These are phyloP conservation scores for Puccinia novopanici DNA, from an alignment of 1,284 basidiomycete genomes.

Conservation along the genomic window DNA sequence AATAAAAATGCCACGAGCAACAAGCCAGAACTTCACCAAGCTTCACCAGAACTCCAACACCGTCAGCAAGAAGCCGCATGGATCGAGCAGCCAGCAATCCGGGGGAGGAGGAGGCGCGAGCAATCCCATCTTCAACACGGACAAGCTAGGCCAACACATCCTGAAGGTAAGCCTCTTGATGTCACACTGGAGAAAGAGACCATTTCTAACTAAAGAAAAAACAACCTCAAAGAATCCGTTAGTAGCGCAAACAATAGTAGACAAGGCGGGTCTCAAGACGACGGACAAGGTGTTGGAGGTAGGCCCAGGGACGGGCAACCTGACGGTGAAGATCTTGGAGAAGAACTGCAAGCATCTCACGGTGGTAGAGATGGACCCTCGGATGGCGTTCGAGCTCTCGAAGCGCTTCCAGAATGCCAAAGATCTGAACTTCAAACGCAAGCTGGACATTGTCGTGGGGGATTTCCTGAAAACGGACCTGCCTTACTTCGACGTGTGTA, in stretches of 20 bases:
- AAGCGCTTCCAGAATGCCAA: conserved; percentile 80
- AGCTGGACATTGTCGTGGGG: conserved; percentile 87
- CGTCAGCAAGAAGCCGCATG: conserved; percentile 1
- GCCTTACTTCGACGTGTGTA: conserved; percentile 98
- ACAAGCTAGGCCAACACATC: conserved; percentile 94
- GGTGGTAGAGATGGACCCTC: conserved; percentile 96
- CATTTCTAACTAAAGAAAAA: conserved; percentile 1
- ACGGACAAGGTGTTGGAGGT: conserved; percentile 97
- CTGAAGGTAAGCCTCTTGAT: conserved; percentile 80
- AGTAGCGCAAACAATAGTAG: conserved; percentile 56
- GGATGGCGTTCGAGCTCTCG: conserved; percentile 95
- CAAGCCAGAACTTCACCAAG: conserved; percentile 75
- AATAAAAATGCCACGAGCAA: conserved; percentile 84
- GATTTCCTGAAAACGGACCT: conserved; percentile 96
- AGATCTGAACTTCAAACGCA: conserved; percentile 61
- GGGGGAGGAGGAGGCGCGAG: conserved; percentile 15
- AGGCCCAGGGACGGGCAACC: conserved; percentile 95
- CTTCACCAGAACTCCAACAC: conserved; percentile 62
- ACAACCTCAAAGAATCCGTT: conserved; percentile 34
- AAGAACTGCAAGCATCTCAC: conserved; percentile 84
- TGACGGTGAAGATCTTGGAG: conserved; percentile 91
- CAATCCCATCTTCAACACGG: conserved; percentile 57
- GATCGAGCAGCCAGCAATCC: neutral
- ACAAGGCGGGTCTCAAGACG: conserved; percentile 84
- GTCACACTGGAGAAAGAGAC: conserved; percentile 55